phyloP scores from a whole-genome alignment of 23 red algal genomes.

The Gracilaria vermiculophylla region DNA sequence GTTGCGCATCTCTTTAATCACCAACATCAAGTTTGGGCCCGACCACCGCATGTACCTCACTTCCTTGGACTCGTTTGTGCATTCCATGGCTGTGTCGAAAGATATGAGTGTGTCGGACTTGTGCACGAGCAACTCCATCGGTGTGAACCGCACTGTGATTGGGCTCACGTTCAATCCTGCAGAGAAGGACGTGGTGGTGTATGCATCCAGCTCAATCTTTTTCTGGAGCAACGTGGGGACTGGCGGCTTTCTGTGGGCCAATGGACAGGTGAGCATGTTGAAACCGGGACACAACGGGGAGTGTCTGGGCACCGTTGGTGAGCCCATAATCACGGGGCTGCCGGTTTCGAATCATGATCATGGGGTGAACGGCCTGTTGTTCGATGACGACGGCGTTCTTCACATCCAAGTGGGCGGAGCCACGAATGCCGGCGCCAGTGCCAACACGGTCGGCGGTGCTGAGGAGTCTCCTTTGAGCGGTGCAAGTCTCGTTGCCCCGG shows the following conservation, averaged over 20 bases:
- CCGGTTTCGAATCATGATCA: conserved; percentile 70
- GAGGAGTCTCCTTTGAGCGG: conserved; percentile 55
- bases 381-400: conserved; percentile 60
- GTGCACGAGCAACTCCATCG: conserved; percentile 34
- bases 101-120: conserved; percentile 49
- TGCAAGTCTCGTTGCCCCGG: conserved; percentile 41
- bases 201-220: conserved; percentile 70
- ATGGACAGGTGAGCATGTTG: conserved; percentile 47
- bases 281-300: conserved; percentile 11
- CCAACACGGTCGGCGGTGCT: conserved; percentile 16
- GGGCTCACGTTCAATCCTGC: conserved; percentile 71
- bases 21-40: conserved; percentile 47
- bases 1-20: conserved; percentile 32
- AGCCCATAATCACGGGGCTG: conserved; percentile 53
- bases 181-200: conserved; percentile 36
- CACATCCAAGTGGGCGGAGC: conserved; percentile 56
- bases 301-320: conserved; percentile 44
- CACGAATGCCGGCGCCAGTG: conserved; percentile 61
- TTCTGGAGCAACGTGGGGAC: conserved; percentile 30
- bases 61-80: conserved; percentile 45
- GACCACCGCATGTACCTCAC: conserved; percentile 50
- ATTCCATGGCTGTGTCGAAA: conserved; percentile 38
- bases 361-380: conserved; percentile 60
- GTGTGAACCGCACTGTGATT: conserved; percentile 28
- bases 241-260: conserved; percentile 39